A percentile compares a stretch with the other conserved stretches of the same genome.
Conservation (phyloP, 345 rosid species). For the Viola odorata region DNA sequence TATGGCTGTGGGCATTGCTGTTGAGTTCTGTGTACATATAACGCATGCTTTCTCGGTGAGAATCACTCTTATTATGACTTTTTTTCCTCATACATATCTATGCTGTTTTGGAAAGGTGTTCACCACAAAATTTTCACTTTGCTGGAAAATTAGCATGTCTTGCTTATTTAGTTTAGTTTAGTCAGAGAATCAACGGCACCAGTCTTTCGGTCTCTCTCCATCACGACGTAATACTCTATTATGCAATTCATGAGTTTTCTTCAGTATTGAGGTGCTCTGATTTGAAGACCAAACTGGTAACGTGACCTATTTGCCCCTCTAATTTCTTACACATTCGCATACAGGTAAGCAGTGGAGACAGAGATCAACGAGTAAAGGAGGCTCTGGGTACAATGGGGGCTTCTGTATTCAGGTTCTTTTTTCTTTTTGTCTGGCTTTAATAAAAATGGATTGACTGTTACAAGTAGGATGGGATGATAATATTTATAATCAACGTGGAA, state of each 20-base stretch:
- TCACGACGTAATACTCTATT: background rate
- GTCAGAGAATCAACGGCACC: no score
- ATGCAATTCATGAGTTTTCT: background rate
- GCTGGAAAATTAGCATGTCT: no score
- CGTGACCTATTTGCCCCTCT: no score
- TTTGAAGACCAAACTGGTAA: background rate
- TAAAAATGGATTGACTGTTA: background rate
- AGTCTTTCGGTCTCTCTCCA: no score
- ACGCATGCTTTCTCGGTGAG: slow-evolving; percentile 89
- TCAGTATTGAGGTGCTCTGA: background rate
- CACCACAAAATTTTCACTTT: no score
- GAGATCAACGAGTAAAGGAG: slow-evolving; percentile 74
- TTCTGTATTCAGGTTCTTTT: slow-evolving; percentile 82
- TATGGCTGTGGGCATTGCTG: slow-evolving; percentile 93
- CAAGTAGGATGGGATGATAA: no score
- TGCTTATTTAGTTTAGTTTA: no score
- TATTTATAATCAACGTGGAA: no score
- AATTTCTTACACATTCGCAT: slow-evolving; percentile 5
- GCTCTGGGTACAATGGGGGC: slow-evolving; percentile 93
- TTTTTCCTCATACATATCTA: background rate
- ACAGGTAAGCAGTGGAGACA: slow-evolving; percentile 73
- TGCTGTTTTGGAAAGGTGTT: background rate
- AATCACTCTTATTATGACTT: background rate
- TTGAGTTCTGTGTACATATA: slow-evolving; percentile 95
- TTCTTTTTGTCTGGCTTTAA: background rate